A percentile compares a stretch with the other conserved stretches of the same genome.
Conservation (phyloP, 2,329 filamentous ascomycete species). For the Lasiodiplodia sp. region DNA sequence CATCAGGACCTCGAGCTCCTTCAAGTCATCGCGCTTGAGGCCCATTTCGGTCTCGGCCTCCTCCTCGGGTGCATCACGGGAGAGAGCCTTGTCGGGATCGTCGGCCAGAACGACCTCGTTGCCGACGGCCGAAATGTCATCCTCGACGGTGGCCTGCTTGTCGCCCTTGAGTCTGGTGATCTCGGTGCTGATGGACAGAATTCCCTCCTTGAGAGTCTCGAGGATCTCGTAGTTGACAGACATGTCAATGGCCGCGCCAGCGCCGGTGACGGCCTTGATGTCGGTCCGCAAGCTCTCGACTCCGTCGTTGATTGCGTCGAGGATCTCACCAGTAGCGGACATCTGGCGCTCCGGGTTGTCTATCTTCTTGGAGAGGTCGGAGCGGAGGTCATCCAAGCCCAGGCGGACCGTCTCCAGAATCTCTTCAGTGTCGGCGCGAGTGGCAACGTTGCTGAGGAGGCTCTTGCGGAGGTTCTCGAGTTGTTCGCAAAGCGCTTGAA, state of each 20-base stretch:
- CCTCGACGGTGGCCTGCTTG: conserved; percentile 50
- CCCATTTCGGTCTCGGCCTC: conserved; percentile 47
- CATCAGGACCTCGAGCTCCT: conserved; percentile 84
- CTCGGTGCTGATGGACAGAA: conserved; percentile 77
- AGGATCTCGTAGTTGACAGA: conserved; percentile 89
- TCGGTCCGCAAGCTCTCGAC: conserved; percentile 79
- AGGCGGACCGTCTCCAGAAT: conserved; percentile 57
- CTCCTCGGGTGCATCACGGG: conserved; percentile 41
- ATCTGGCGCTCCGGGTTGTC: conserved; percentile 61
- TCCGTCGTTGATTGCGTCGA: conserved; percentile 71
- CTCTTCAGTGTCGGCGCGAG: conserved; percentile 56
- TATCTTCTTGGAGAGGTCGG: conserved; percentile 60
- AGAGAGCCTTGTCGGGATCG: conserved; percentile 55
- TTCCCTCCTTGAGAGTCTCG: conserved; percentile 82
- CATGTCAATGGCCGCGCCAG: conserved; percentile 81
- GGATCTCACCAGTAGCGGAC: conserved; percentile 63
- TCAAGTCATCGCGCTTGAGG: conserved; percentile 75
- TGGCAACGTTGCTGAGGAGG: conserved; percentile 48
- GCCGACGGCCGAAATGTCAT: conserved; percentile 59
- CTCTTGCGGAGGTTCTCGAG: conserved; percentile 57
- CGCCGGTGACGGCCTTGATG: conserved; percentile 66
- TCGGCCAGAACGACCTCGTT: conserved; percentile 66
- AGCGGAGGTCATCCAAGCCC: conserved; percentile 58
- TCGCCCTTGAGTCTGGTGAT: conserved; percentile 77
- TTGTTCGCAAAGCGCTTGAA: conserved; percentile 60